A percentile compares a stretch with the other conserved stretches of the same genome.
These are phyloP conservation scores for Xylaria multiplex DNA, from an alignment of 2,329 filamentous ascomycete species.

Conservation along the genomic window DNA sequence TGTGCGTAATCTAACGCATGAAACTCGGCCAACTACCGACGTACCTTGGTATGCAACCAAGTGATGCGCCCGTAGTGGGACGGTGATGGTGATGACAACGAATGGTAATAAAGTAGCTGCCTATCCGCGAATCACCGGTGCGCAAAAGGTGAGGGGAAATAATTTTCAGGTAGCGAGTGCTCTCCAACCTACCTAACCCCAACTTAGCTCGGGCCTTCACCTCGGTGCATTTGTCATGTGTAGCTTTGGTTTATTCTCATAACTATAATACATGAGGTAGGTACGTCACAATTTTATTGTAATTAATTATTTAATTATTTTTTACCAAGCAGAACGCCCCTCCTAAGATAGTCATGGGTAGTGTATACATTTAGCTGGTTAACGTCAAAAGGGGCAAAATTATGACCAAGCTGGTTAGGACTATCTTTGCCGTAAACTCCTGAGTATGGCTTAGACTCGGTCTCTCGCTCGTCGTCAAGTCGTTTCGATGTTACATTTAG, in stretches of 20 bases:
- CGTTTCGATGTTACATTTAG: background rate
- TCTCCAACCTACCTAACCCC: background rate
- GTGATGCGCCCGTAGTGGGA: constrained; percentile 1
- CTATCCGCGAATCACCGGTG: constrained; percentile 6
- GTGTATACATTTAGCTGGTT: background rate
- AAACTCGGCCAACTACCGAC: background rate
- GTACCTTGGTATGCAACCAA: background rate
- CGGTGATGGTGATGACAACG: background rate
- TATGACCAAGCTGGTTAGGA: background rate
- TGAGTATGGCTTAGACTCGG: background rate
- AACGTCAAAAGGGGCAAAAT: background rate
- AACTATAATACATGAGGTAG: background rate
- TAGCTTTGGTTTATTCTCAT: background rate
- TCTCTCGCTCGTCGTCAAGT: background rate
- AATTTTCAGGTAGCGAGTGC: background rate
- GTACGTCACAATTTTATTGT: too few relatives aligned
- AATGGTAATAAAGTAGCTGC: background rate
- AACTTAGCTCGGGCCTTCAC: background rate
- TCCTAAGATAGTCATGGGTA: background rate
- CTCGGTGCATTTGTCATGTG: background rate
- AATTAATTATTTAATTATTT: too few relatives aligned
- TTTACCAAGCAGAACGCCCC: too few relatives aligned
- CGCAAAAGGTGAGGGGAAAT: constrained; percentile 19
- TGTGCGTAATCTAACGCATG: background rate
- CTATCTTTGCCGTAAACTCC: background rate